These are phyloP conservation scores for Asterionellopsis glacialis DNA, from an alignment of 108 stramenopile genomes.

Conservation along the genomic window DNA sequence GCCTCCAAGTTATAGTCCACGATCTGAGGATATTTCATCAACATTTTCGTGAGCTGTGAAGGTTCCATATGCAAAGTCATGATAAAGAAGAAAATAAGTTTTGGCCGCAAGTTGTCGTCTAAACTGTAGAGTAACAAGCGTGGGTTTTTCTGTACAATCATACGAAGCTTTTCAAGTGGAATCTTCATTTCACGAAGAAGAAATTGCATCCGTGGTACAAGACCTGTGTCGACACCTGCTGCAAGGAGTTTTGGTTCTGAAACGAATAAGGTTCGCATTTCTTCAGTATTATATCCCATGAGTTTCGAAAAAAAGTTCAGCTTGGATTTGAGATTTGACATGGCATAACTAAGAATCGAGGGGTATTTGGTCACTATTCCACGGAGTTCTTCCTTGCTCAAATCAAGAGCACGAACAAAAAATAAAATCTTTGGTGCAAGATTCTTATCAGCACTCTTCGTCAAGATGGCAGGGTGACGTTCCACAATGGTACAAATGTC, in stretches of 20 bases:
- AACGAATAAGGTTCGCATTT: constrained; percentile 45
- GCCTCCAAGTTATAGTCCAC: constrained; percentile 74
- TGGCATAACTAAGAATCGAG: constrained; percentile 54
- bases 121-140: constrained; percentile 59
- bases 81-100: constrained; percentile 73
- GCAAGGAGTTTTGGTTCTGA: constrained; percentile 50
- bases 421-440: constrained; percentile 57
- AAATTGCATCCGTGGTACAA: constrained; percentile 58
- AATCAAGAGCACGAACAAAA: constrained; percentile 46
- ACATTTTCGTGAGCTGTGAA: constrained; percentile 41
- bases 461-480: constrained; percentile 56
- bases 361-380: constrained; percentile 53
- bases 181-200: constrained; percentile 52
- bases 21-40: constrained; percentile 60
- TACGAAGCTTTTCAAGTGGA: constrained; percentile 42
- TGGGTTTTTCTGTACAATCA: constrained; percentile 54
- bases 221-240: constrained; percentile 50
- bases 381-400: constrained; percentile 48
- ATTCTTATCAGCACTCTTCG: constrained; percentile 59
- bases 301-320: constrained; percentile 54
- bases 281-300: constrained; percentile 46
- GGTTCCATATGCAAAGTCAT: constrained; percentile 57
- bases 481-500: constrained; percentile 51
- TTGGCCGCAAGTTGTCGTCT: constrained; percentile 64
- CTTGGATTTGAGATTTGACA: constrained; percentile 50